Percentiles rank a stretch among this genome's conserved stretches.
These are phyloP conservation scores for Meredithiella fracta DNA, from an alignment of 2,329 filamentous ascomycete species.

Conservation along the genomic window DNA sequence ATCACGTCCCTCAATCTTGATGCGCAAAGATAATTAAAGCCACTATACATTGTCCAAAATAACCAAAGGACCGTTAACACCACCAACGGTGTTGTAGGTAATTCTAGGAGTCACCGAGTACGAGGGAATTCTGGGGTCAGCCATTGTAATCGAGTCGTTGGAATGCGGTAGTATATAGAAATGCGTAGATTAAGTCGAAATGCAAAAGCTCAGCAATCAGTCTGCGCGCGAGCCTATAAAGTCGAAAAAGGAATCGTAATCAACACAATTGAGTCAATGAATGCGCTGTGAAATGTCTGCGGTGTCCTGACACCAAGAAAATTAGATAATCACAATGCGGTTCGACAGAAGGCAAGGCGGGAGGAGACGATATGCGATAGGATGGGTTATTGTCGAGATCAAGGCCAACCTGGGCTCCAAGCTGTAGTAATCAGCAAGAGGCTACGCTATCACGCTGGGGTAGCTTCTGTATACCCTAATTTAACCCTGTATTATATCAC, in stretches of 20 bases:
- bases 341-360: background rate
- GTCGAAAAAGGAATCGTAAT: background rate
- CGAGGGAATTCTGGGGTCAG: slow-evolving; percentile 40
- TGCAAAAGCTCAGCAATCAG: background rate
- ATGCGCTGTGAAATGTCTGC: background rate
- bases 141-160: background rate
- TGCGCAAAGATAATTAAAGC: background rate
- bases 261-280: background rate
- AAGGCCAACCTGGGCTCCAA: background rate
- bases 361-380: background rate
- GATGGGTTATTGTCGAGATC: background rate
- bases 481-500: background rate
- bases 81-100: slow-evolving; percentile 95
- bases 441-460: background rate
- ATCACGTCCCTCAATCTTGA: background rate
- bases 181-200: background rate
- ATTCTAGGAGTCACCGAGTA: slow-evolving; percentile 47
- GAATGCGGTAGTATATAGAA: background rate
- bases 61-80: slow-evolving; percentile 94
- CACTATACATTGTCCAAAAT: slow-evolving; percentile 78
- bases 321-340: background rate
- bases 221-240: background rate
- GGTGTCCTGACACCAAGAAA: slow-evolving; percentile 9
- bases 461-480: too few species aligned
- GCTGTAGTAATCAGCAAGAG: background rate